phyloP scores from a whole-genome alignment of 768 basidiomycete species.

The Gloeostereum incarnatum region DNA sequence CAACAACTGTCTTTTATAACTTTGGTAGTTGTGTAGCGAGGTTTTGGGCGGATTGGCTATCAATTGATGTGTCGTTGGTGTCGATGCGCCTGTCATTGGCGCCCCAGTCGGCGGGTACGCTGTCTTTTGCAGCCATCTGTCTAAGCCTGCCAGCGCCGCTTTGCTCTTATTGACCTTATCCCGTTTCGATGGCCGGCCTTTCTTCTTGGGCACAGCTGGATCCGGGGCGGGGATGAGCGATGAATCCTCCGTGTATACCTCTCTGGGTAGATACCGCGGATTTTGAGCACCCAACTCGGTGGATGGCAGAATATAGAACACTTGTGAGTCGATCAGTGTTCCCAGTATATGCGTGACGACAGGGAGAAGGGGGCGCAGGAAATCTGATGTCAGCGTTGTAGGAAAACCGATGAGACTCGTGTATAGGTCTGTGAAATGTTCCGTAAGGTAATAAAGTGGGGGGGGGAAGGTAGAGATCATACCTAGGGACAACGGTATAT shows the following conservation, averaged over 20 bases:
- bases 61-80: slow-evolving; percentile 21
- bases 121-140: slow-evolving; percentile 36
- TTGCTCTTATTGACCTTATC: slow-evolving; percentile 50
- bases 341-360: slow-evolving; percentile 41
- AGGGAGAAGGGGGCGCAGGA: slow-evolving; percentile 37
- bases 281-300: slow-evolving; percentile 40
- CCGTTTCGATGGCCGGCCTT: slow-evolving; percentile 54
- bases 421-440: slow-evolving; percentile 41
- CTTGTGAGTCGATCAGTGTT: slow-evolving; percentile 32
- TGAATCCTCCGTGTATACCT: too few relatives aligned
- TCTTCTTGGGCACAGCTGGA: slow-evolving; percentile 30
- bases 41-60: slow-evolving; percentile 18
- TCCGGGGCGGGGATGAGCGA: slow-evolving; percentile 30
- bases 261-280: slow-evolving; percentile 62
- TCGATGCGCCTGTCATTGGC: neutral
- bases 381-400: slow-evolving; percentile 25
- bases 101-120: slow-evolving; percentile 4
- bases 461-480: too few relatives aligned
- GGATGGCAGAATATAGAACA: slow-evolving; percentile 54
- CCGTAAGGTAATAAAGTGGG: slow-evolving; percentile 1
- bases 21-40: slow-evolving; percentile 30
- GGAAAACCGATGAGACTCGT: slow-evolving; percentile 39
- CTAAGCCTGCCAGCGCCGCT: slow-evolving; percentile 36
- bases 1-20: slow-evolving; percentile 31
- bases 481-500: slow-evolving; percentile 58